Percentiles rank a stretch among this genome's conserved stretches.
These are phyloP conservation scores for Calocybe indica DNA, from an alignment of 768 basidiomycete species.

Conservation along the genomic window DNA sequence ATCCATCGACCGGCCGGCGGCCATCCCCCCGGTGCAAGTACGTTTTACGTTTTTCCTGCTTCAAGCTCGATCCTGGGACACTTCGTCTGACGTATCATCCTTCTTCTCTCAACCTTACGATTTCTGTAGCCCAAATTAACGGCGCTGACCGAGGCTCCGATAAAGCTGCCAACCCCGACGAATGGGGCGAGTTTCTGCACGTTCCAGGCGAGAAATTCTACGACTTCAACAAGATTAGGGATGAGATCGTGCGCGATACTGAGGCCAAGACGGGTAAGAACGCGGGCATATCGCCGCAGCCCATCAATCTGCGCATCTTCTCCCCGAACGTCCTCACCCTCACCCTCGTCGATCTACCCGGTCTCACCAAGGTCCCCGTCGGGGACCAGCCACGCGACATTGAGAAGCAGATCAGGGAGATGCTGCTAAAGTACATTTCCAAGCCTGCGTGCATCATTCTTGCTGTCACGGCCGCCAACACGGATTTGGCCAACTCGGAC, in stretches of 20 bases:
- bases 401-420: slow-evolving; percentile 95
- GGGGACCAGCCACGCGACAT: slow-evolving; percentile 97
- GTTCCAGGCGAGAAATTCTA: slow-evolving; percentile 96
- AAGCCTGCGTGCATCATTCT: slow-evolving; percentile 95
- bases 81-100: background rate
- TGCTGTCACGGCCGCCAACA: slow-evolving; percentile 93
- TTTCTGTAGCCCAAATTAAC: slow-evolving; percentile 32
- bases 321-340: slow-evolving; percentile 97
- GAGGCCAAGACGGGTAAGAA: slow-evolving; percentile 99
- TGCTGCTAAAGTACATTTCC: slow-evolving; percentile 93
- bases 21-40: slow-evolving; percentile 33
- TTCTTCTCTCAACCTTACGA: slow-evolving; percentile 5
- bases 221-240: slow-evolving; percentile 95
- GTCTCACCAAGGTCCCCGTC: slow-evolving; percentile 91
- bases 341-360: slow-evolving; percentile 95
- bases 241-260: slow-evolving; percentile 94
- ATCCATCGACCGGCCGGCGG: slow-evolving; percentile 71
- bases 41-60: slow-evolving; percentile 25
- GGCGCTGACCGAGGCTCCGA: slow-evolving; percentile 50
- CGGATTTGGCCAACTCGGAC: slow-evolving; percentile 97
- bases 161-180: slow-evolving; percentile 82
- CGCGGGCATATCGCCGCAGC: slow-evolving; percentile 93
- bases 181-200: slow-evolving; percentile 99
- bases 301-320: slow-evolving; percentile 96
- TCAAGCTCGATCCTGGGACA: background rate